Percentiles rank a stretch among this genome's conserved stretches.
Evolutionary conservation across 306 rosid genomes (phyloP).

Genomic region (Vigna unguiculata): DNA sequence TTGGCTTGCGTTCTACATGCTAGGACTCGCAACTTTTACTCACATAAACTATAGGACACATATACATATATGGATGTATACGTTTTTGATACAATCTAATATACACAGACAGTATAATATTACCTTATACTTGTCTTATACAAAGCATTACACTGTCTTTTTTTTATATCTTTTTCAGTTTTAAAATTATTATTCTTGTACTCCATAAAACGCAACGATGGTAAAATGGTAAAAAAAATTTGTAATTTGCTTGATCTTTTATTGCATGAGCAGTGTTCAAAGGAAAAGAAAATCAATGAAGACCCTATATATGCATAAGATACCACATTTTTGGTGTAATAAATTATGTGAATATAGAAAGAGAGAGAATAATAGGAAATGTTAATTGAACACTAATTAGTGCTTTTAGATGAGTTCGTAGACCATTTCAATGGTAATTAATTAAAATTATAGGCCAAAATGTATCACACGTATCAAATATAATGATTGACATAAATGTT

Average conservation of each 20-base stretch:
- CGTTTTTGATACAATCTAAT: background rate
- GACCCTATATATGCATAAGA: too few relatives aligned
- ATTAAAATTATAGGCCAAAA: background rate
- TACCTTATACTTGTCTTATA: too few relatives aligned
- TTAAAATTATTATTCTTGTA: too few relatives aligned
- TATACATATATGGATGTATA: background rate
- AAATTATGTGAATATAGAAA: too few relatives aligned
- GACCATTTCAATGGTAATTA: background rate
- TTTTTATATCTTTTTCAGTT: too few relatives aligned
- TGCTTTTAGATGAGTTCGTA: background rate
- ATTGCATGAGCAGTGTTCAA: background rate
- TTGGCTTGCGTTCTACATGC: conserved; percentile 55
- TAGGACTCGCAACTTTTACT: conserved; percentile 67
- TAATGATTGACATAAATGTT: background rate
- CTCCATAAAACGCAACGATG: too few relatives aligned
- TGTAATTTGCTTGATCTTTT: background rate
- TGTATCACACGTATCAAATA: background rate
- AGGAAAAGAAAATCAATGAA: background rate
- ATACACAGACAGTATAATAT: background rate
- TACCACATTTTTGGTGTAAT: too few relatives aligned
- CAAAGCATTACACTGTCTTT: too few relatives aligned
- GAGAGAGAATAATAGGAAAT: background rate
- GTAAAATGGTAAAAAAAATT: too few relatives aligned
- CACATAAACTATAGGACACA: conserved; percentile 34
- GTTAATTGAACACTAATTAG: background rate